These are phyloP conservation scores for Lepidium didymum DNA, from an alignment of 345 rosid genomes.

Conservation along the genomic window DNA sequence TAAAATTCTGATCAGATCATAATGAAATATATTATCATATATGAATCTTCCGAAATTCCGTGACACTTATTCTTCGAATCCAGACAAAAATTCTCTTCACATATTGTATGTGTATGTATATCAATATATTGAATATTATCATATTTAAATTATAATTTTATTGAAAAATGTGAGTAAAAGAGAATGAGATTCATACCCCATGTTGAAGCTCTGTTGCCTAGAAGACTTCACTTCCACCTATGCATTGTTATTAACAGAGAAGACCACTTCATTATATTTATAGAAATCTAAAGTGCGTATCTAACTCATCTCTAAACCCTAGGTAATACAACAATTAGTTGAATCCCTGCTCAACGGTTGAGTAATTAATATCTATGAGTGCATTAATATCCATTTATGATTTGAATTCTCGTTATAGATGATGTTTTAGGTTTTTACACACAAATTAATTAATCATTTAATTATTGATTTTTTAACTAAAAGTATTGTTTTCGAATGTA, in stretches of 20 bases:
- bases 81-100: conserved; percentile 16
- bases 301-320: conserved; percentile 8
- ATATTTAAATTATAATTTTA: neutral
- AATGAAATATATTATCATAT: neutral
- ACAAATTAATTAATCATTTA: too few species aligned
- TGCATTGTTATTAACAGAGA: conserved; percentile 7
- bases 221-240: conserved; percentile 24
- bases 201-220: conserved; percentile 13
- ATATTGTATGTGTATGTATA: neutral
- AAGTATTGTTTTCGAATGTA: too few species aligned
- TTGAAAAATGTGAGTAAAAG: conserved; percentile 1
- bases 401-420: too few species aligned
- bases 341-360: neutral
- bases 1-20: neutral
- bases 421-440: too few species aligned
- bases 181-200: conserved; percentile 25
- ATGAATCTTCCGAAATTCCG: conserved; percentile 17
- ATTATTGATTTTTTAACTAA: too few species aligned
- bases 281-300: neutral
- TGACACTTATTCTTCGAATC: conserved; percentile 14
- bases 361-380: neutral
- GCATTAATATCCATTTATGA: neutral
- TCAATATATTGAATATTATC: neutral
- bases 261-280: neutral
- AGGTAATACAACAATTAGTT: neutral